phyloP scores from a whole-genome alignment of 2,329 filamentous ascomycete genomes.

The Phialocephala subalpina region DNA sequence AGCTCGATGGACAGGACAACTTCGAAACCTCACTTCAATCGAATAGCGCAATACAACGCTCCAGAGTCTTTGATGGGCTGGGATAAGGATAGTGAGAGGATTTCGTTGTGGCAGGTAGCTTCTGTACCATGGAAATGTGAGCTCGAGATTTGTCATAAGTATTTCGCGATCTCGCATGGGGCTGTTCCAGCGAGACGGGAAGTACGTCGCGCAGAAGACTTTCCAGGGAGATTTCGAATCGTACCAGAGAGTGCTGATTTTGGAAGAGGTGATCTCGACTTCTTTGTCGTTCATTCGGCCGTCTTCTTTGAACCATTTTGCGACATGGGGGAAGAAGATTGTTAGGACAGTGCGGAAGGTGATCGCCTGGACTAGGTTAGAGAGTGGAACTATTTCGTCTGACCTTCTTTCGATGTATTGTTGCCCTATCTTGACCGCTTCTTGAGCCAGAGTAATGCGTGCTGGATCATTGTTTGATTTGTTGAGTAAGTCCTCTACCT shows the following conservation, averaged over 20 bases:
- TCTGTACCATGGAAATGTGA: not conserved
- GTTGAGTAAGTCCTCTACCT: conserved; percentile 7
- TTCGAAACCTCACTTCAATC: conserved; percentile 28
- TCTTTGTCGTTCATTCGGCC: conserved; percentile 12
- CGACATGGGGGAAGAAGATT: conserved; percentile 26
- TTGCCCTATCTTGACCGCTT: not conserved
- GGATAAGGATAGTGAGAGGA: conserved; percentile 28
- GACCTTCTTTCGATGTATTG: not conserved
- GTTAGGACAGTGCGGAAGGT: conserved; percentile 25
- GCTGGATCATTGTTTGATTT: not conserved
- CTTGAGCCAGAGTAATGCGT: not conserved
- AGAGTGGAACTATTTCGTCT: not conserved
- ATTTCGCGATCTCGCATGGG: not conserved
- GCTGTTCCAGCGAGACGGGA: not conserved
- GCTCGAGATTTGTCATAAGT: not conserved
- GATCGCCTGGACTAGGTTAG: conserved; percentile 20
- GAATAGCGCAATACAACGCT: conserved; percentile 26
- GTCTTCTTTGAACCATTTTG: not conserved
- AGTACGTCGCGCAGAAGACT: not conserved
- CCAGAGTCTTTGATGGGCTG: conserved; percentile 28
- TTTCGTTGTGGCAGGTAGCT: conserved; percentile 15
- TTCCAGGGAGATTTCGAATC: conserved; percentile 19
- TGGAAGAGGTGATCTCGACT: conserved; percentile 20
- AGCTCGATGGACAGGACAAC: not conserved
- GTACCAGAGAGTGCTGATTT: conserved; percentile 29